These are phyloP conservation scores for Cinchona pubescens DNA, from an alignment of 257 asterid species.

Conservation along the genomic window DNA sequence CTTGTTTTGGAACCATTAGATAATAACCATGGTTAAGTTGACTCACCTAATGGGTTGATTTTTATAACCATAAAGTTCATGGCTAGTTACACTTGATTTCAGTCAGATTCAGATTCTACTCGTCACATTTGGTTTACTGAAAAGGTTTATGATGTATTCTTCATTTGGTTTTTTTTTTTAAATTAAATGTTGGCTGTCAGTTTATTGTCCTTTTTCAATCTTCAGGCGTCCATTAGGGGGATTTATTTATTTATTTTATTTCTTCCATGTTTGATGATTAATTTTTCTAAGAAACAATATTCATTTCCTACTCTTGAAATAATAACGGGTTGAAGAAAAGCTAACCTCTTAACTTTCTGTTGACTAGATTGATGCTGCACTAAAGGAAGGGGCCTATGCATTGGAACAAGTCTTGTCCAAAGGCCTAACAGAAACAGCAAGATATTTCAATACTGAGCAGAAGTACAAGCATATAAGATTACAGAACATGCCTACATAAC, in stretches of 20 bases:
- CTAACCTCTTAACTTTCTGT: background rate
- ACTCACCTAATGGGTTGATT: background rate
- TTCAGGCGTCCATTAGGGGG: background rate
- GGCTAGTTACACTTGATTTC: background rate
- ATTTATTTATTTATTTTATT: no score
- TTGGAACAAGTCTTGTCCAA: slow-evolving; percentile 58
- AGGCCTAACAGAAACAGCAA: slow-evolving; percentile 71
- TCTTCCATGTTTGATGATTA: background rate
- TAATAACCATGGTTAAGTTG: background rate
- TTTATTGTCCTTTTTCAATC: background rate
- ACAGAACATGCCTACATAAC: slow-evolving; percentile 68
- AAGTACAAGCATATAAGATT: slow-evolving; percentile 78
- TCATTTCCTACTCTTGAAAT: background rate
- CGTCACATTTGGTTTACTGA: background rate
- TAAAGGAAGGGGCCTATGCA: slow-evolving; percentile 69
- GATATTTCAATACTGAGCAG: slow-evolving; percentile 69
- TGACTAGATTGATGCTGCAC: slow-evolving; percentile 71
- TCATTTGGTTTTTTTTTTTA: background rate
- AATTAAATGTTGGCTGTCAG: background rate
- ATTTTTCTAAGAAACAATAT: background rate
- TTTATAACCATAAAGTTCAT: background rate
- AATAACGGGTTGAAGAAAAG: no score
- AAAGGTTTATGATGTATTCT: background rate
- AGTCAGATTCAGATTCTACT: no score
- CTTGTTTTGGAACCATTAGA: background rate